Evolutionary conservation across 805 yeast species (phyloP), one percentile per base, ranked within the genome.

Genomic region (Starmerella floricola): DNA sequence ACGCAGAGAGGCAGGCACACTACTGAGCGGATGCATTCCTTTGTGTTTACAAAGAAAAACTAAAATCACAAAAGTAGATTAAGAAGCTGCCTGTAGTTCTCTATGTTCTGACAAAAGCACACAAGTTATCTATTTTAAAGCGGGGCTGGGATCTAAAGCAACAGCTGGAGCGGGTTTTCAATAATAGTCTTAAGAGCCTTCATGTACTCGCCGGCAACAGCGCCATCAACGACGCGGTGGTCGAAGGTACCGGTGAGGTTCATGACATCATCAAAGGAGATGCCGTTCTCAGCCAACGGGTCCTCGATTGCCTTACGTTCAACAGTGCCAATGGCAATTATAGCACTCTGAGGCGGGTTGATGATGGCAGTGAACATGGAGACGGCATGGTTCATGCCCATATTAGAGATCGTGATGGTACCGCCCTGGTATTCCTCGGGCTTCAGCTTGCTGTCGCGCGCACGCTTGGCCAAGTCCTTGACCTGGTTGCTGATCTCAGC

Each of bases 391-490:
- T 91, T 91, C 98, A 91, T 91, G 62, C 99, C 99, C 73, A 91
- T 72, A 79, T 91, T 91, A 53, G 97, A 91, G 60, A 91, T 88
- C 63, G 96, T 86, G 65, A 91, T 84, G 55, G 98, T 87, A 61
- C 99, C 99, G 58, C 99, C 99, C 74, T 85, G 95, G 79, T 82
- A 91, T 70, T 91, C 98, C 65, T 85, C 94, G 50, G 99, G 99
- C 52, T 67, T 61, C 63, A 91, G 78, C 72, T 88, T 91, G 67
- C 85, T 86, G 47, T 73, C 85, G 67, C 88, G 86, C 48, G 99
- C 99, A 67, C 91, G 84, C 73, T 82, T 82, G 54, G 95, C 97
- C 55, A 91, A 73, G 55, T 81, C 95, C 72, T 91, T 91, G 58
- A 84, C 74, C 62, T 79, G 84, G 47, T 63, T 62, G 33, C 97